Evolutionary conservation across 495 filamentous ascomycete genomes (phyloP), one percentile per base, ranked within the genome.

Genomic region (Hyaloscypha bicolor): DNA sequence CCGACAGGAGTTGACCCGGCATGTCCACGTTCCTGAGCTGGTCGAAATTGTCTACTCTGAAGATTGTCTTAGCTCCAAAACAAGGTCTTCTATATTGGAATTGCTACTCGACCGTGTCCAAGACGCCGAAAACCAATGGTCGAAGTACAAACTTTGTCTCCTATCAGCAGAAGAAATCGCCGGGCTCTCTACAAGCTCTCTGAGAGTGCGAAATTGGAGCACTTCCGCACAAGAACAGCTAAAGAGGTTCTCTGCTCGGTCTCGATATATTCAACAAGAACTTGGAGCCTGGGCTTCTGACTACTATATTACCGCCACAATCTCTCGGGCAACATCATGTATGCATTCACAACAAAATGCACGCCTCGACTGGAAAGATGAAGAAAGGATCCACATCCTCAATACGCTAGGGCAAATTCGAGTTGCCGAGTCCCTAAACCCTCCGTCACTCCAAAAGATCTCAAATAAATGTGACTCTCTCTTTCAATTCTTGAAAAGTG

Each of bases 21-120:
- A 88, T 72, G 89, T 90, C 3, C 87, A 92, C 74, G 83, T 79
- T 33, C 94, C 93, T 12, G 70, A 75, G 11, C 74, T 95, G 42
- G 69, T 77, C n/a, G 79, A 77, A 22, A 70, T 89, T 19, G 72
- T 5, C 67, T 76, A 14, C 78, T 69, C 19, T 77, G 90, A 3
- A 51, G 78, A 4, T 78, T 83, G 9, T 76, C 79, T 4, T 53
- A 89, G 12, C 29, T 55, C 72, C 2, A 92, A 88, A 16, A 80
- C 74, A 4, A 53, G 58, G 1, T 48, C 42, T 48, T 48, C 42
- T 48, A 71, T 60, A 55, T 75, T 82, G 75, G 29, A 66, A 1
- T 78, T 74, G 33, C 67, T 84, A 59, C 80, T 91, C 59, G 81
- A 92, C 67, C 86, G 94, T 30, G 73, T 76, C 21, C 61, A 86